Conservation (phyloP, 1,284 basidiomycete genomes). For the Apiotrichum sp. region DNA sequence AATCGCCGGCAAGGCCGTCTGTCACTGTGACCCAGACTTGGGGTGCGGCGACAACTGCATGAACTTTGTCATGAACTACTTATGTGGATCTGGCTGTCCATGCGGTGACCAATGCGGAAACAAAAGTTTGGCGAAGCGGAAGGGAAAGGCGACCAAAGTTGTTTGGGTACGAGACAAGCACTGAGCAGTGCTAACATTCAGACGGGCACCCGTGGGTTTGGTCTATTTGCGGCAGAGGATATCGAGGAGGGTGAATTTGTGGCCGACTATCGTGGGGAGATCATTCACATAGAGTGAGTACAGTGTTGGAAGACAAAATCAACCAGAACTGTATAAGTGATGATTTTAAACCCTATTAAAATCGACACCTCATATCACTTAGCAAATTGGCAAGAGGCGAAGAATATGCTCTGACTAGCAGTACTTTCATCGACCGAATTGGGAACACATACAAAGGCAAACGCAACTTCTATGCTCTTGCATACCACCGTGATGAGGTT, state of each 20-base stretch:
- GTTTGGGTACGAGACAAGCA: conserved; percentile 30
- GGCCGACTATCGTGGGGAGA: conserved; percentile 50
- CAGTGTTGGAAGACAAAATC: neutral
- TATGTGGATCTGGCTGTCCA: conserved; percentile 49
- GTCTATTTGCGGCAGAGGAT: conserved; percentile 43
- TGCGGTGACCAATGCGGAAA: conserved; percentile 43
- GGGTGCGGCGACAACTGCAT: conserved; percentile 48
- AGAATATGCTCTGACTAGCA: conserved; percentile 5
- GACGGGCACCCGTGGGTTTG: conserved; percentile 50
- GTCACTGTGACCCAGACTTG: conserved; percentile 39
- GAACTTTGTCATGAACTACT: conserved; percentile 50
- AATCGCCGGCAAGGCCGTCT: conserved; percentile 28
- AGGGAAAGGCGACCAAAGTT: conserved; percentile 33
- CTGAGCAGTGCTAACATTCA: conserved; percentile 8
- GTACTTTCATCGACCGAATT: conserved; percentile 40
- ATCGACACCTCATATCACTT: neutral
- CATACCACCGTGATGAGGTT: conserved; percentile 49
- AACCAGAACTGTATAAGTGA: no score
- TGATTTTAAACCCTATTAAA: no score
- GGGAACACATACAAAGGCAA: conserved; percentile 34
- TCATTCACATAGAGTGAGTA: conserved; percentile 34
- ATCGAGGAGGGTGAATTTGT: conserved; percentile 49
- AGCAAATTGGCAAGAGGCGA: neutral
- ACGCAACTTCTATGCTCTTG: conserved; percentile 48
- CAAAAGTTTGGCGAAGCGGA: conserved; percentile 35